phyloP scores from a whole-genome alignment of 257 asterid genomes.

The Ilex asprella region DNA sequence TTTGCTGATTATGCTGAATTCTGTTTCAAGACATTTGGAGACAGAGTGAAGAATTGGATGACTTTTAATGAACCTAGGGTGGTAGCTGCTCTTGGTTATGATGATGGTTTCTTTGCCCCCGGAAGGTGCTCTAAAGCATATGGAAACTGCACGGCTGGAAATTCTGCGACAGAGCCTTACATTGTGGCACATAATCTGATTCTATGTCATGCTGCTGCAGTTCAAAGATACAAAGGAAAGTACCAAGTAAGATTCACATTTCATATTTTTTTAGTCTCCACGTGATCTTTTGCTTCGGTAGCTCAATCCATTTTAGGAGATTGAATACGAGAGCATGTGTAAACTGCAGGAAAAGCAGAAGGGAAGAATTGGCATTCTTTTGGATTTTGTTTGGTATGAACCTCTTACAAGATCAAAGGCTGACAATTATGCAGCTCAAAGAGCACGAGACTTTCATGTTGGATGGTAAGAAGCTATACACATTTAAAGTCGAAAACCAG shows the following conservation, averaged over 20 bases:
- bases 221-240: constrained; percentile 55
- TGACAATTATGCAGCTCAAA: constrained; percentile 70
- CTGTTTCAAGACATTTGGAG: constrained; percentile 88
- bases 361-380: constrained; percentile 78
- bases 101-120: constrained; percentile 71
- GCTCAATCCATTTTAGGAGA: neutral
- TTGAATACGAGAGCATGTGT: neutral
- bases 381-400: constrained; percentile 87
- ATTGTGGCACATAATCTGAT: constrained; percentile 79
- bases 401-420: constrained; percentile 62
- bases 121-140: constrained; percentile 85
- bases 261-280: neutral
- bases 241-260: constrained; percentile 43
- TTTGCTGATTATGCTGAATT: constrained; percentile 88
- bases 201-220: constrained; percentile 66
- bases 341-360: constrained; percentile 51
- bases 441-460: constrained; percentile 83
- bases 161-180: constrained; percentile 92
- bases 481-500: too few species aligned
- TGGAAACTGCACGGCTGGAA: constrained; percentile 70
- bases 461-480: constrained; percentile 58
- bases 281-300: neutral
- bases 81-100: constrained; percentile 87
- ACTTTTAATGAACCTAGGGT: constrained; percentile 91
- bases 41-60: constrained; percentile 87